A percentile compares a stretch with the other conserved stretches of the same genome.
These are phyloP conservation scores for Simmondsia chinensis DNA, from an alignment of 148 eudicot genomes.

Conservation along the genomic window DNA sequence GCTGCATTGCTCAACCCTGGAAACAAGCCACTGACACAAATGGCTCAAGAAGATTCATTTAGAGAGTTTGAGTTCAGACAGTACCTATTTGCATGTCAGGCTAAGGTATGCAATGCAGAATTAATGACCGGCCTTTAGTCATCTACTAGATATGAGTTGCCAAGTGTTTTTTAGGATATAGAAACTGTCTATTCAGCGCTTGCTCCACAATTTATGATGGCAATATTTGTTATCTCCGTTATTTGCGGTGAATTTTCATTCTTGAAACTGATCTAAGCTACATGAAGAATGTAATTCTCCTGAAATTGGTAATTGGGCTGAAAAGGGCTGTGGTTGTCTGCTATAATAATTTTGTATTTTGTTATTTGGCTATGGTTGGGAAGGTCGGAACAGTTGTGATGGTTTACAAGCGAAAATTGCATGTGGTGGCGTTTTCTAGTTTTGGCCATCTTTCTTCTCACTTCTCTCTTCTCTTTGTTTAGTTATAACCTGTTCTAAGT, in stretches of 20 bases:
- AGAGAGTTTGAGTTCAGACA: conserved; percentile 96
- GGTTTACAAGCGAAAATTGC: too few species aligned
- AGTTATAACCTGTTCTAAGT: conserved; percentile 9
- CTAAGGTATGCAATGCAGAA: conserved; percentile 83
- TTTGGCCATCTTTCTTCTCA: background rate
- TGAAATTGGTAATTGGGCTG: too few species aligned
- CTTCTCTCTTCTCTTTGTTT: background rate
- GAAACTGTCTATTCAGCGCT: too few species aligned
- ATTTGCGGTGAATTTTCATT: background rate
- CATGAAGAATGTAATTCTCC: background rate
- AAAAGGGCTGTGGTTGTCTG: too few species aligned
- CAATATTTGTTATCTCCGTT: background rate
- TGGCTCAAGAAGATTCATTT: conserved; percentile 92
- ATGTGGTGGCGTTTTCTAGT: background rate
- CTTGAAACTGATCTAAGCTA: background rate
- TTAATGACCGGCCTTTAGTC: too few species aligned
- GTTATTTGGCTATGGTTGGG: too few species aligned
- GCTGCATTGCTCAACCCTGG: conserved; percentile 67
- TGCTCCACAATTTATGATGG: too few species aligned
- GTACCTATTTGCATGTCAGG: conserved; percentile 94
- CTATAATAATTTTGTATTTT: too few species aligned
- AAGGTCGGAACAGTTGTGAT: too few species aligned
- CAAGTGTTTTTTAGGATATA: too few species aligned
- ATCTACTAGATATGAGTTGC: too few species aligned
- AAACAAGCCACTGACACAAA: conserved; percentile 59